These are phyloP conservation scores for Solanum commersonii DNA, from an alignment of 257 asterid species.

Conservation along the genomic window DNA sequence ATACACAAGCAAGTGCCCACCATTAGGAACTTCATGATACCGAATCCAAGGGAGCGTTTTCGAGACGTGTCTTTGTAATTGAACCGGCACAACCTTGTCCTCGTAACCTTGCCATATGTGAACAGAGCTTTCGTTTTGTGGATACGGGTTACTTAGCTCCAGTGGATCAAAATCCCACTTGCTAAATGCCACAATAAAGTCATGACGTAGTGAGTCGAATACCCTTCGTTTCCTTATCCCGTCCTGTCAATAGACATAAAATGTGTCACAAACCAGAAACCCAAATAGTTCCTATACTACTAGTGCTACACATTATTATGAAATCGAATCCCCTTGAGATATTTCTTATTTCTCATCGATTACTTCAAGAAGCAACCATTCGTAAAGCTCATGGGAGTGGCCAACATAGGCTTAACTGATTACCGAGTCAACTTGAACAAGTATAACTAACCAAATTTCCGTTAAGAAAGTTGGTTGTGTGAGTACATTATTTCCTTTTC, in stretches of 20 bases:
- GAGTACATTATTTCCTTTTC: background rate
- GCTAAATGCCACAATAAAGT: conserved; percentile 62
- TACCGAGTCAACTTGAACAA: background rate
- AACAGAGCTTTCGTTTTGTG: conserved; percentile 15
- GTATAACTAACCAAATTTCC: background rate
- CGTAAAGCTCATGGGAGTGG: conserved; percentile 18
- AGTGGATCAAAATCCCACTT: conserved; percentile 92
- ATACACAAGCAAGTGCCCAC: conserved; percentile 83
- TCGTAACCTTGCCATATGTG: conserved; percentile 45
- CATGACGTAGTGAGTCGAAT: conserved; percentile 72
- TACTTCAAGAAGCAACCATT: no score
- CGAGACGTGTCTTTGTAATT: conserved; percentile 54
- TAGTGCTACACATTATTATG: background rate
- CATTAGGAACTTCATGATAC: conserved; percentile 85
- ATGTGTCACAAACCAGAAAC: background rate
- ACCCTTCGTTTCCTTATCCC: conserved; percentile 33
- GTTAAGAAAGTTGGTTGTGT: background rate
- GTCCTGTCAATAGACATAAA: conserved; percentile 28
- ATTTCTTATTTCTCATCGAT: no score
- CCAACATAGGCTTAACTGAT: background rate
- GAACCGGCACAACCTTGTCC: conserved; percentile 41
- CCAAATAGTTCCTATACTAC: background rate
- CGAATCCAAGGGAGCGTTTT: conserved; percentile 76
- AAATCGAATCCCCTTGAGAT: background rate
- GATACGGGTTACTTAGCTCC: conserved; percentile 48